phyloP scores from a whole-genome alignment of 805 yeast genomes.

The Candida railenensis region DNA sequence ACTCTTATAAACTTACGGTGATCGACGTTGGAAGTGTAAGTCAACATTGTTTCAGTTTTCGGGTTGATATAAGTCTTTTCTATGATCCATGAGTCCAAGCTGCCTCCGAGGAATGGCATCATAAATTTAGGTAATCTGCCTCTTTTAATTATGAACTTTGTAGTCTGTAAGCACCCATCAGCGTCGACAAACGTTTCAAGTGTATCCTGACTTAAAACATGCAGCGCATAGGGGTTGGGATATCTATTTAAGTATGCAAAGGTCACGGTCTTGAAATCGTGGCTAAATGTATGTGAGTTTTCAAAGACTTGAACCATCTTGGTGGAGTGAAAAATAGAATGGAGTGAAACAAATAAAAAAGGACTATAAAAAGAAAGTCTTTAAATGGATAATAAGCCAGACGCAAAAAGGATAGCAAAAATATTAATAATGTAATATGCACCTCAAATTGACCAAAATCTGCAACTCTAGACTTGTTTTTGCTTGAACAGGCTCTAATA shows the following conservation, averaged over 20 bases:
- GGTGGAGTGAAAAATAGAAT: constrained; percentile 23
- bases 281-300: constrained; percentile 27
- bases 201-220: constrained; percentile 83
- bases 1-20: constrained; percentile 76
- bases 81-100: constrained; percentile 75
- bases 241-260: constrained; percentile 64
- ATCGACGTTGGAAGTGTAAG: constrained; percentile 82
- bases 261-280: constrained; percentile 69
- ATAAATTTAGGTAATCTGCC: constrained; percentile 84
- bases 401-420: too few species aligned
- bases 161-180: constrained; percentile 66
- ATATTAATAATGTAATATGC: too few species aligned
- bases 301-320: constrained; percentile 38
- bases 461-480: constrained; percentile 6
- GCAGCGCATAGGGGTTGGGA: constrained; percentile 79
- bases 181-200: constrained; percentile 56
- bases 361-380: constrained; percentile 47
- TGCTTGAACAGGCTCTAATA: too few species aligned
- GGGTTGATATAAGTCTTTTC: constrained; percentile 80
- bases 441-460: background rate
- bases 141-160: constrained; percentile 70
- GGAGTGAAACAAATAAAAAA: constrained; percentile 48
- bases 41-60: constrained; percentile 45
- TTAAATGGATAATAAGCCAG: too few species aligned
- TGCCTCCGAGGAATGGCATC: constrained; percentile 68